A percentile compares a stretch with the other conserved stretches of the same genome.
Evolutionary conservation across 2,329 filamentous ascomycete genomes (phyloP).

Genomic region (Leptographium wingfieldii): DNA sequence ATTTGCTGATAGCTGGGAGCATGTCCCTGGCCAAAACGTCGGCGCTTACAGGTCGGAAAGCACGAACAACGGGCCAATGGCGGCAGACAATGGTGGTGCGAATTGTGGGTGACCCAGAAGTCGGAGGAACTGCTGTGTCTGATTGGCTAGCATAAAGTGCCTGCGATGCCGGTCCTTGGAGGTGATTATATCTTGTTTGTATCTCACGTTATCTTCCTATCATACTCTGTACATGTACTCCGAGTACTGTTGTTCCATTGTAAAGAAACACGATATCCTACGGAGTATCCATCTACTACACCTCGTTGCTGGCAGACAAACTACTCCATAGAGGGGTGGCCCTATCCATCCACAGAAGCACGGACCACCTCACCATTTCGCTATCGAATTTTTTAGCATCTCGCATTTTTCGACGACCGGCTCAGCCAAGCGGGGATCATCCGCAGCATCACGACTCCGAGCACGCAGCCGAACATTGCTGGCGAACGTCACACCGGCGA

Average conservation of each 20-base stretch:
- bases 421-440: background rate
- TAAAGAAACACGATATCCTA: no score
- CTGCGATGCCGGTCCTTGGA: background rate
- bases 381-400: background rate
- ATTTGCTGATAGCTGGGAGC: background rate
- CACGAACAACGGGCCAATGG: conserved; percentile 4
- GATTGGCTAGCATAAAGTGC: background rate
- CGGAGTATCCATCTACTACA: no score
- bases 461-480: background rate
- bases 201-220: no score
- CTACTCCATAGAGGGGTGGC: background rate
- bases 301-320: no score
- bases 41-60: conserved; percentile 1
- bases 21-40: background rate
- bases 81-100: background rate
- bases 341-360: background rate
- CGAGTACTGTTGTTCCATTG: background rate
- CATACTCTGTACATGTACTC: no score
- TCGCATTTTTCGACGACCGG: background rate
- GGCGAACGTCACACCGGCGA: background rate
- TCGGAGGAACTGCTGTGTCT: background rate
- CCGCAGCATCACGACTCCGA: background rate
- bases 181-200: no score
- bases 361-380: background rate
- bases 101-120: background rate